Base-by-base conservation (phyloP, 169 alveolate genomes). In the Neospora caninum region DNA sequence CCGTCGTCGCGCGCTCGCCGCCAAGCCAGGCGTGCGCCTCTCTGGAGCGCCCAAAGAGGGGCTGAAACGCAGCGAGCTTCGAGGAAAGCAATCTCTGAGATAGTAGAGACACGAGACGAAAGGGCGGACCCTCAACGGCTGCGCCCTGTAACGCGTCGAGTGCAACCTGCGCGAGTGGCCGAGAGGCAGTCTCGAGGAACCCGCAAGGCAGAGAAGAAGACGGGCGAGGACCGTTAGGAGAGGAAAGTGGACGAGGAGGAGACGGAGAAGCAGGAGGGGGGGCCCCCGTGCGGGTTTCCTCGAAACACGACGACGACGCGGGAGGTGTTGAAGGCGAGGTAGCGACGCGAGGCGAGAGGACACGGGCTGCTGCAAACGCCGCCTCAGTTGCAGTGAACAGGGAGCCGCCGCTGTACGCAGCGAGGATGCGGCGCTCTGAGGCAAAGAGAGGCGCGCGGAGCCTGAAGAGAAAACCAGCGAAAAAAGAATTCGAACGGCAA, bases 91-190 rank as follows among this genome's bases (percentile, higher is more conserved):
- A n/a, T 0, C 27, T 38, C 39, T 78, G 86, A 10, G 86, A 78
- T 0, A 78, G 86, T 18, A 78, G 86, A 4, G 86, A 20, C 10
- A 78, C 20, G n/a, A 78, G 27, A 20, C 86, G 86, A 78, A 2
- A 78, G 4, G 86, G 86, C 1, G 86, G 86, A 16, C 86, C 86
- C 27, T 78, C 86, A 4, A 78, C 49, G 45, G 86, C 86, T 20
- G 86, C 39, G 27, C 43, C 86, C 27, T 78, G 45, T 29, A 78
- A 22, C 43, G 86, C 86, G 45, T 78, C 86, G 20, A 78, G 39
- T n/a, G 45, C 86, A 13, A n/a, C 0, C 1, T 13, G 39, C 45
- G 45, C 7, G 13, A 78, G 86, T 18, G 86, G 73, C 31, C n/a
- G 73, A 16, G 73, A 22, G 25, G 73, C 73, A 1, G 31, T 64